These are phyloP conservation scores for Asparagopsis taxiformis DNA, from an alignment of 31 red algal genomes.

Conservation along the genomic window DNA sequence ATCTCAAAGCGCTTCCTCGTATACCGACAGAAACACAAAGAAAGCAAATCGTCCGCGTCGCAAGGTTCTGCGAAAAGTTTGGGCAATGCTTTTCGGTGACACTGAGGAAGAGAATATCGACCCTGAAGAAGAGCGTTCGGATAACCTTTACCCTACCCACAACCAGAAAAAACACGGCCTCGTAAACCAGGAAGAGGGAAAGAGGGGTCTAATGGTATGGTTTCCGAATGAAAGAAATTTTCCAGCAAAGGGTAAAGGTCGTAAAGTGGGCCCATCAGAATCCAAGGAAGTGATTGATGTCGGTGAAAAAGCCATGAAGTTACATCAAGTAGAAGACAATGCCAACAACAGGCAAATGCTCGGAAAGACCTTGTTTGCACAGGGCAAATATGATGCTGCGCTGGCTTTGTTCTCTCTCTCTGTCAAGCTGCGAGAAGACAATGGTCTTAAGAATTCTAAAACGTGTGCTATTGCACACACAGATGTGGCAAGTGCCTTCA, in stretches of 20 bases:
- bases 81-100: constrained; percentile 44
- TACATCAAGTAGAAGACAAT: constrained; percentile 79
- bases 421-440: constrained; percentile 73
- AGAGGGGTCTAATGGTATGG: constrained; percentile 52
- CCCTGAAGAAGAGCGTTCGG: constrained; percentile 6
- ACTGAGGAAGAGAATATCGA: constrained; percentile 8
- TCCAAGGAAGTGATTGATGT: constrained; percentile 53
- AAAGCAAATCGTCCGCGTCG: neutral
- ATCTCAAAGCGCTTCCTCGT: neutral
- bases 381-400: constrained; percentile 69
- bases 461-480: constrained; percentile 68
- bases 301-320: constrained; percentile 27
- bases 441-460: constrained; percentile 67
- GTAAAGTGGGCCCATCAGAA: constrained; percentile 34
- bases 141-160: constrained; percentile 23
- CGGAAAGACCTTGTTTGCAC: constrained; percentile 62
- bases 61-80: constrained; percentile 23
- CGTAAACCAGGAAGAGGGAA: constrained; percentile 23
- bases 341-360: constrained; percentile 69
- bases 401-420: constrained; percentile 72
- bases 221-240: constrained; percentile 60
- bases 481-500: constrained; percentile 73
- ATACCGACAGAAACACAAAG: constrained; percentile 5
- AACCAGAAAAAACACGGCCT: constrained; percentile 61
- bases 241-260: constrained; percentile 9